Evolutionary conservation across 768 basidiomycete genomes (phyloP), one percentile per base, ranked within the genome.

Genomic region (Russula abietina): DNA sequence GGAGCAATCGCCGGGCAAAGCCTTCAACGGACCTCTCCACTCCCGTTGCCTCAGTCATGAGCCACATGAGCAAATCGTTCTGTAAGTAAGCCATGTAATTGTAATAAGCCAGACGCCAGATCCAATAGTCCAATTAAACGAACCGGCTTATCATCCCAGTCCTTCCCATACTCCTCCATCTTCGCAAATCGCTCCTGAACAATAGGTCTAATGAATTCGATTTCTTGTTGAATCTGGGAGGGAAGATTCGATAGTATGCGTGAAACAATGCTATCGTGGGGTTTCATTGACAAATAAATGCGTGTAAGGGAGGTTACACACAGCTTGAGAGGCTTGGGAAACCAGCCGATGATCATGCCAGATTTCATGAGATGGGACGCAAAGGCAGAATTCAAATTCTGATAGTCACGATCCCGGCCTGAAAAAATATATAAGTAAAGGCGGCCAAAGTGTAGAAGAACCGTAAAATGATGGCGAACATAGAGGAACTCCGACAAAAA

Each of bases 401-500:
- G 70, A 60, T 77, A 83, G 41, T 76, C 79, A 8, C 66, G 68
- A 60, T 81, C 68, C 1, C 76, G 69, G 65, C 81, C 81, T 83
- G 51, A 2, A 16, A 26, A 10, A n/a, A 12, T 48, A 36, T 3
- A 12, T 52, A 26, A 36, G 12, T 9, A 41, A 12, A 19, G 17
- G 28, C 19, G 8, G 11, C 24, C 49, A 32, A n/a, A n/a, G 9
- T 10, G 3, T 26, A 22, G 38, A 51, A 12, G 38, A 17, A 39
- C 38, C 38, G 16, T 16, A 5, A n/a, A 28, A 39, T 22, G 2
- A 17, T 49, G 2, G 17, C 57, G 22, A 38, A 55, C 80, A 81
- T 9, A 79, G 62, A 1, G 80, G 80, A 5, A 77, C 65, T 0
- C 79, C 80, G 38, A 83, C 76, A 11, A 19, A n/a, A 4, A n/a